Conservation (phyloP, 352 stramenopile genomes). For the Pythium oligandrum region DNA sequence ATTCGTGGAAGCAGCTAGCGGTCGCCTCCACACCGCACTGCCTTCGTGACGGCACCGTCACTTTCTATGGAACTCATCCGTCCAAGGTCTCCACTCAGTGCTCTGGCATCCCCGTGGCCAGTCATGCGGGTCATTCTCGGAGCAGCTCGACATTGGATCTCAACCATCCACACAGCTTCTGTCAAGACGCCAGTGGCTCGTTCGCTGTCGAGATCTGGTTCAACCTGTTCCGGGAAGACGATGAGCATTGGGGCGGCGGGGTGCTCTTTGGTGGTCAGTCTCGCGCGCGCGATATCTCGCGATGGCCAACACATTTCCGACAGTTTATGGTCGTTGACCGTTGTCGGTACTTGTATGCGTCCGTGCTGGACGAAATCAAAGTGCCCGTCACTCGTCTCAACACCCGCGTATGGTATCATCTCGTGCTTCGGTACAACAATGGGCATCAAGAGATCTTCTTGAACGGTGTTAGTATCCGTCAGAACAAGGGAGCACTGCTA, state of each 20-base stretch:
- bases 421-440: slow-evolving; percentile 15
- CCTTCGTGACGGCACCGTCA: too few relatives aligned
- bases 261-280: slow-evolving; percentile 14
- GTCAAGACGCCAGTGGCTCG: slow-evolving; percentile 13
- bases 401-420: slow-evolving; percentile 10
- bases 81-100: too few relatives aligned
- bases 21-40: not conserved
- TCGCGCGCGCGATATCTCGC: slow-evolving; percentile 3
- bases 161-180: slow-evolving; percentile 14
- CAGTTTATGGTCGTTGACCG: slow-evolving; percentile 14
- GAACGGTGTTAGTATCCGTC: slow-evolving; percentile 11
- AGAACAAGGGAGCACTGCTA: slow-evolving; percentile 15
- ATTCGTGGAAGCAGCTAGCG: slow-evolving; percentile 16
- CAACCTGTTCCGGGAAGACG: slow-evolving; percentile 10
- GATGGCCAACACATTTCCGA: slow-evolving; percentile 2
- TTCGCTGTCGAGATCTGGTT: slow-evolving; percentile 19
- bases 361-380: slow-evolving; percentile 15
- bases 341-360: slow-evolving; percentile 8
- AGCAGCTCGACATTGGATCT: too few relatives aligned
- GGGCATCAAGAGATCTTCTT: slow-evolving; percentile 15
- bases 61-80: too few relatives aligned
- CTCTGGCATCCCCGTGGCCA: too few relatives aligned
- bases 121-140: too few relatives aligned
- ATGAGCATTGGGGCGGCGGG: slow-evolving; percentile 9
- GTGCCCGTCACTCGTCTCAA: not conserved